phyloP scores from a whole-genome alignment of 495 filamentous ascomycete genomes.

The Penicillium lividum region DNA sequence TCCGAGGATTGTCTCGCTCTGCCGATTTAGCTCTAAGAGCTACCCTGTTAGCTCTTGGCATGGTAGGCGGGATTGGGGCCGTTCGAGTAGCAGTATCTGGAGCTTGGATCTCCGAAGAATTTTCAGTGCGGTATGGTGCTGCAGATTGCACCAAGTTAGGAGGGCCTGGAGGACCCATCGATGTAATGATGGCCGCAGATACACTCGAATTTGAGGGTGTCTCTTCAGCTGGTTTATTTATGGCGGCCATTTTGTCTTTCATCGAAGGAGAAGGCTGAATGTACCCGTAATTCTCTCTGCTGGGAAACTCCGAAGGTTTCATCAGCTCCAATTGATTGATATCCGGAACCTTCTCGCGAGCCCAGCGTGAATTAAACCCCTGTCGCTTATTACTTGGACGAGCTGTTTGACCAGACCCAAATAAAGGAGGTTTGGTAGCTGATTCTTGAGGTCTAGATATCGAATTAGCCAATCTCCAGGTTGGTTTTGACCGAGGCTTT shows the following conservation, averaged over 20 bases:
- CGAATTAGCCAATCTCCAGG: not conserved
- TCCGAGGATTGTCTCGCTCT: not conserved
- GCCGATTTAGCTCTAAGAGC: not conserved
- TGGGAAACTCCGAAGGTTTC: constrained; percentile 33
- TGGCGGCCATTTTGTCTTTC: not conserved
- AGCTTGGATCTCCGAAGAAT: not conserved
- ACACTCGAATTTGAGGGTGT: too few relatives aligned
- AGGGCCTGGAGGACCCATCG: not conserved
- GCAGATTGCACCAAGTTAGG: not conserved
- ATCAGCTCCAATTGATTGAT: constrained; percentile 40
- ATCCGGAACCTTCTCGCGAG: constrained; percentile 44
- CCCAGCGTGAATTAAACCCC: not conserved
- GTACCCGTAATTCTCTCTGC: constrained; percentile 1
- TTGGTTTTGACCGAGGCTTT: not conserved
- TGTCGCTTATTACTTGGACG: constrained; percentile 30
- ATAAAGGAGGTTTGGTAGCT: not conserved
- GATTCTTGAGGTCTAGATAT: not conserved
- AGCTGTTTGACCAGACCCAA: constrained; percentile 28
- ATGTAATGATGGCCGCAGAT: not conserved
- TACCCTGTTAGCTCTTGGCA: not conserved
- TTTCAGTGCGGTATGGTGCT: not conserved
- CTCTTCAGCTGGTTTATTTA: not conserved
- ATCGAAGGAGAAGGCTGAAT: not conserved
- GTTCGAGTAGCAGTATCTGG: not conserved
- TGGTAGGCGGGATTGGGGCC: not conserved